These are phyloP conservation scores for Trichoderma guizhouense DNA, from an alignment of 2,329 filamentous ascomycete genomes.

Conservation along the genomic window DNA sequence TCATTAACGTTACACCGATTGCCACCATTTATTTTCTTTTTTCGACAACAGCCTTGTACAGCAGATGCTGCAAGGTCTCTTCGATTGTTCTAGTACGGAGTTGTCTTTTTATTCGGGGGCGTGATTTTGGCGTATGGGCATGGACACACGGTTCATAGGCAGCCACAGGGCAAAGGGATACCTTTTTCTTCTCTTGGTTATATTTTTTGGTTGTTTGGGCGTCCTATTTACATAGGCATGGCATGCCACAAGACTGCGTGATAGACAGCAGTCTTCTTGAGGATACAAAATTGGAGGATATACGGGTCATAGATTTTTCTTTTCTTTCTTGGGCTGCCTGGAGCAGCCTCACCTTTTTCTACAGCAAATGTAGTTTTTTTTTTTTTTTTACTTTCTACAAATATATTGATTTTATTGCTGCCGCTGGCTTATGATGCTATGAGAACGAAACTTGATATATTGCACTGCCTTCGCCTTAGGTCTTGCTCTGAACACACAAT, in stretches of 20 bases:
- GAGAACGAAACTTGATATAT: not conserved
- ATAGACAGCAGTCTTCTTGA: not conserved
- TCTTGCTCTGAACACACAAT: constrained; percentile 73
- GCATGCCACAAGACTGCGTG: constrained; percentile 1
- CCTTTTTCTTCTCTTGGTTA: constrained; percentile 1
- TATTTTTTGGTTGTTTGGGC: not conserved
- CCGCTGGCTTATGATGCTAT: not conserved
- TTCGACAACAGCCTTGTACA: constrained; percentile 1
- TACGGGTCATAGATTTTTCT: not conserved
- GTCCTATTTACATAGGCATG: constrained; percentile 3
- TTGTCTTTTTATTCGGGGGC: not conserved
- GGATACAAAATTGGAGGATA: constrained; percentile 9
- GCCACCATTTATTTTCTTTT: not conserved
- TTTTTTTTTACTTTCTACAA: not conserved
- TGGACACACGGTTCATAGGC: constrained; percentile 1
- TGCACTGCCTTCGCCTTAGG: constrained; percentile 21
- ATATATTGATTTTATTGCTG: not conserved
- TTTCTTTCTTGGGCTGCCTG: constrained; percentile 14
- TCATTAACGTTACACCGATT: not conserved
- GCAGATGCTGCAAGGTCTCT: not conserved
- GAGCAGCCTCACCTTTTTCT: constrained; percentile 12
- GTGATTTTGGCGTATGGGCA: constrained; percentile 15
- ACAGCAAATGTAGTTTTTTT: not conserved
- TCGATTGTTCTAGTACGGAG: not conserved
- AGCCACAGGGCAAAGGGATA: constrained; percentile 13